A percentile compares a stretch with the other conserved stretches of the same genome.
Evolutionary conservation across 306 rosid species (phyloP).

Genomic region (Biancaea sappan): DNA sequence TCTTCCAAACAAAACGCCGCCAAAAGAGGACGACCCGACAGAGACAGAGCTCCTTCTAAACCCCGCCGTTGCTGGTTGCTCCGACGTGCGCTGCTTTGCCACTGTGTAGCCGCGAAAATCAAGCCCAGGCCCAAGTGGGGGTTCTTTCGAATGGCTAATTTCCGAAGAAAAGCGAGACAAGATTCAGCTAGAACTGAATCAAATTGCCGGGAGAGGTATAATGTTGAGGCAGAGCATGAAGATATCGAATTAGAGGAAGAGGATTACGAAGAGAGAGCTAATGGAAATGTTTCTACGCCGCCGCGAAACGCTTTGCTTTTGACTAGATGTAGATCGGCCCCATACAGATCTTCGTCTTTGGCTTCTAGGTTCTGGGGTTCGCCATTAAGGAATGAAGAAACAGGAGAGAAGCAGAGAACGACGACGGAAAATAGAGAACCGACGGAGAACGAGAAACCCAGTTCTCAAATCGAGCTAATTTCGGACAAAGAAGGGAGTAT

Average conservation of each 20-base stretch:
- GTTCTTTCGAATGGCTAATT: slow-evolving; percentile 44
- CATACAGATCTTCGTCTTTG: slow-evolving; percentile 72
- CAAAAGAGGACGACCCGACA: background rate
- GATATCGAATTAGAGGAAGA: slow-evolving; percentile 39
- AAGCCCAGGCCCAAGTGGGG: slow-evolving; percentile 56
- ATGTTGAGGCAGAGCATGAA: slow-evolving; percentile 1
- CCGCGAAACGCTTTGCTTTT: slow-evolving; percentile 78
- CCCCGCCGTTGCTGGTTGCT: slow-evolving; percentile 50
- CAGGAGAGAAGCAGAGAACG: slow-evolving; percentile 27
- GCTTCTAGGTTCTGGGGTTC: slow-evolving; percentile 74
- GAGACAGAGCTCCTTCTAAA: slow-evolving; percentile 23
- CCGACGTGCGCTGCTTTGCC: slow-evolving; percentile 38
- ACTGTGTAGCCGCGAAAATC: slow-evolving; percentile 33
- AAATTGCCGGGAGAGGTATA: slow-evolving; percentile 14
- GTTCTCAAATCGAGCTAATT: slow-evolving; percentile 34
- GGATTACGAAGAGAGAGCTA: slow-evolving; percentile 5
- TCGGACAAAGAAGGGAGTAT: slow-evolving; percentile 39
- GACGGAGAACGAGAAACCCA: slow-evolving; percentile 27
- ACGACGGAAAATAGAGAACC: slow-evolving; percentile 18
- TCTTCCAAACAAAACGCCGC: slow-evolving; percentile 47
- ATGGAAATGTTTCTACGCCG: slow-evolving; percentile 45
- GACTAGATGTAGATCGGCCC: slow-evolving; percentile 89
- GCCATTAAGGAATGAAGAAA: slow-evolving; percentile 38
- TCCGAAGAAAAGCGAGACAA: slow-evolving; percentile 41
- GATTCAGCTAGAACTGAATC: slow-evolving; percentile 38